Conservation (phyloP, 148 eudicot species). For the Heliamphora exappendiculata region DNA sequence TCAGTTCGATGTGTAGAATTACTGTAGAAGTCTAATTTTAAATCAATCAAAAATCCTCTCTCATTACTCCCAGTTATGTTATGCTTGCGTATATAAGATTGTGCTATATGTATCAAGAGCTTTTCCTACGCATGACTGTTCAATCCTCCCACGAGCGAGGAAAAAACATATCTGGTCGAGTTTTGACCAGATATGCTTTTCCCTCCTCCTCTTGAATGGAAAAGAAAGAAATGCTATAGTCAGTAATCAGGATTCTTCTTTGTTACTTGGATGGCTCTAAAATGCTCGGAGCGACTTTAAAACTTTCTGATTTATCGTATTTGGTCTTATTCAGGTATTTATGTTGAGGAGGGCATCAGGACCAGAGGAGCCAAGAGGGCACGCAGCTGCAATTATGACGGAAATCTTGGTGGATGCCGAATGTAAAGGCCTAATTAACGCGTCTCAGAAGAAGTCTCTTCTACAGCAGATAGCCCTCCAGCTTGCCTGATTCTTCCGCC, state of each 20-base stretch:
- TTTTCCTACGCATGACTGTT: not conserved
- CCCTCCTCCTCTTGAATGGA: not conserved
- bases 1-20: not conserved
- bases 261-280: not conserved
- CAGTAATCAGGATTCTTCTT: not conserved
- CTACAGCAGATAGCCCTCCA: constrained; percentile 75
- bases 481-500: constrained; percentile 40
- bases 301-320: not conserved
- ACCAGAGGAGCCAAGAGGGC: constrained; percentile 62
- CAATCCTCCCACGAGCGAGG: not conserved
- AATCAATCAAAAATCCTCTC: too few relatives aligned
- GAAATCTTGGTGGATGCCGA: constrained; percentile 76
- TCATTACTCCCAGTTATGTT: not conserved
- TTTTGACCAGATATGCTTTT: not conserved
- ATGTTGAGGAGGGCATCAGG: constrained; percentile 69
- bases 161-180: not conserved
- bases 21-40: too few relatives aligned
- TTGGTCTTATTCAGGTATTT: constrained; percentile 39
- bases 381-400: constrained; percentile 75
- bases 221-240: not conserved
- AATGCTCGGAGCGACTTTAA: not conserved
- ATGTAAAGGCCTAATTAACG: constrained; percentile 59
- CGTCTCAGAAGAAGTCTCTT: constrained; percentile 63
- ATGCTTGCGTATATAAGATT: not conserved
- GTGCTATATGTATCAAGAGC: not conserved